Conservation (phyloP, 306 rosid species). For the Cicer arietinum region DNA sequence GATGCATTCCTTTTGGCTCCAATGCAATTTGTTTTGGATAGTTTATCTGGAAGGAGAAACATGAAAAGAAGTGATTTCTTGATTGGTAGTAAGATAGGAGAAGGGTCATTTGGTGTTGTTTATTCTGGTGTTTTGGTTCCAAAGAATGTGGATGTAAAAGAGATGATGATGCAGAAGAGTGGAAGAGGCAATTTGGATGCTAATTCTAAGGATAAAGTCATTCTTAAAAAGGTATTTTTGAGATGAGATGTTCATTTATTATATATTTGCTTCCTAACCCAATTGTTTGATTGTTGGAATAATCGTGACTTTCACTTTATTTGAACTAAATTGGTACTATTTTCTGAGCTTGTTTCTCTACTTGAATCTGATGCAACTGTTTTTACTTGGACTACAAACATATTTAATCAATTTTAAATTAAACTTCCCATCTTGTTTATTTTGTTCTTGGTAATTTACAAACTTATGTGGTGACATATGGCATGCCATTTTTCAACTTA, state of each 20-base stretch:
- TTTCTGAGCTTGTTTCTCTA: slow-evolving; percentile 4
- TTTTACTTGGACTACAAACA: no score
- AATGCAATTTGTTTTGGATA: slow-evolving; percentile 72
- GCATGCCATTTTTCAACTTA: neutral
- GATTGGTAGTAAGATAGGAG: slow-evolving; percentile 81
- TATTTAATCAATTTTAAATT: neutral
- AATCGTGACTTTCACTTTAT: neutral
- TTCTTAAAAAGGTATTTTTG: slow-evolving; percentile 80
- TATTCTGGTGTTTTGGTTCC: slow-evolving; percentile 78
- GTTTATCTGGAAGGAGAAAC: slow-evolving; percentile 72
- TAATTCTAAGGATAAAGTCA: slow-evolving; percentile 77
- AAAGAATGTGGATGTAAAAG: slow-evolving; percentile 56
- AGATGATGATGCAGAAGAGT: slow-evolving; percentile 50
- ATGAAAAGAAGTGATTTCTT: slow-evolving; percentile 72
- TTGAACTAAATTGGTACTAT: slow-evolving; percentile 10
- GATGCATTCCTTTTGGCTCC: slow-evolving; percentile 93
- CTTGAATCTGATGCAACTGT: slow-evolving; percentile 2
- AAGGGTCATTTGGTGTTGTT: slow-evolving; percentile 93
- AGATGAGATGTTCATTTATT: neutral
- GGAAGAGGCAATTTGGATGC: slow-evolving; percentile 52
- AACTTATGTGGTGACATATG: neutral
- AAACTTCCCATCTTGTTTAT: neutral
- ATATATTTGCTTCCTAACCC: slow-evolving; percentile 28
- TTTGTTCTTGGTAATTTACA: neutral
- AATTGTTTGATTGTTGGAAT: slow-evolving; percentile 23